Base-by-base conservation (phyloP, 768 basidiomycete genomes). In the Boletales sp. region DNA sequence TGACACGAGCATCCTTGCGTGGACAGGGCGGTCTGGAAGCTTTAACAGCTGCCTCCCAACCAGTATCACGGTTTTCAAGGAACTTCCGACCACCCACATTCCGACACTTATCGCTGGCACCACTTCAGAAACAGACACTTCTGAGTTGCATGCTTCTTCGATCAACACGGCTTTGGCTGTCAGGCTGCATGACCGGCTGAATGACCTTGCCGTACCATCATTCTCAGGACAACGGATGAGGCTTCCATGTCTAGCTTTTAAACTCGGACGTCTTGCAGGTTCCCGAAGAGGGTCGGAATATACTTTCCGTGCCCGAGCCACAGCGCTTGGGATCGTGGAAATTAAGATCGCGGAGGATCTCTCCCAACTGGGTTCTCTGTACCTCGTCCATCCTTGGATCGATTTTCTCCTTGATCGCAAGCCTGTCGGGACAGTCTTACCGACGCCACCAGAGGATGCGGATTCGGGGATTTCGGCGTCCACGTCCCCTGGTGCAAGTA, bases 331-430 rank as follows among this genome's bases (percentile, higher is more conserved):
- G 15, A 4, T 28, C 3, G 54, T 60, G 15, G 31, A 46, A n/a
- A 56, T 59, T 6, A 35, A 5, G 14, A 46, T 21, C 21, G 4
- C 4, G 15, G 48, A 56, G 1, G 43, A 58, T 39, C 46, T 60
- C 14, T 44, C 50, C 4, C 18, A 28, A 39, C 31, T 40, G 2
- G 32, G 41, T 0, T 21, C 46, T 12, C 47, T 56, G 0, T 39
- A 25, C 17, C 46, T 59, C 11, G 33, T 56, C 18, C 58, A 60
- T 19, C 54, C 58, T 0, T 60, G 58, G 58, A 47, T 60, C 8
- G 45, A 55, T 21, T 41, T 48, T 13, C 51, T 59, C 34, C 3
- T 34, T 4, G 11, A 34, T 34, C 11, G 34, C 25, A 15, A 12
- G 34, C 34, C 34, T 14, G 34, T 34, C 7, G 34, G 34, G 1